Evolutionary conservation across 306 rosid species (phyloP).

Genomic region (Vicia villosa): DNA sequence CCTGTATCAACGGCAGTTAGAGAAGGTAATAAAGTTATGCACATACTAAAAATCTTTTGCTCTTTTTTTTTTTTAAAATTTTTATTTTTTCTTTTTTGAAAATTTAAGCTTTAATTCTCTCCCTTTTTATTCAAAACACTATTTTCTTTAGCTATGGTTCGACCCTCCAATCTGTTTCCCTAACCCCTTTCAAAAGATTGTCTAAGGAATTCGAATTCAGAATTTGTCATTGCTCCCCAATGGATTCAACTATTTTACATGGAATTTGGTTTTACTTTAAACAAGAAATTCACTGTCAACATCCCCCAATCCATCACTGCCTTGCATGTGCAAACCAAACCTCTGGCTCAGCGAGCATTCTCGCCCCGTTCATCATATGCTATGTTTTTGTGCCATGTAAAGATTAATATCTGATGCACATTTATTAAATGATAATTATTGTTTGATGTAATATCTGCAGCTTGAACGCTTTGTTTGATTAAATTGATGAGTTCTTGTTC

Average conservation of each 20-base stretch:
- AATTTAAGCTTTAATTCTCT: too few species aligned
- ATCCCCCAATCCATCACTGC: too few species aligned
- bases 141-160: too few species aligned
- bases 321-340: too few species aligned
- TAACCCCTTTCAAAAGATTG: neutral
- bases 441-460: constrained; percentile 6
- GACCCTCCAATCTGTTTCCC: neutral
- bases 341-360: too few species aligned
- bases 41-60: constrained; percentile 29
- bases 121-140: too few species aligned
- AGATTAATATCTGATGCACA: neutral
- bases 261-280: neutral
- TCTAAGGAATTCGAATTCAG: too few species aligned
- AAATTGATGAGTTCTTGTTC: constrained; percentile 18
- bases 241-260: neutral
- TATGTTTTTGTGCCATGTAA: neutral
- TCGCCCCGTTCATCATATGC: neutral
- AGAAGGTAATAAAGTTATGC: constrained; percentile 60
- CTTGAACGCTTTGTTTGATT: constrained; percentile 17
- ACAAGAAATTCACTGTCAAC: too few species aligned
- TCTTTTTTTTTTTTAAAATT: neutral
- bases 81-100: too few species aligned
- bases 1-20: constrained; percentile 72
- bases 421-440: neutral
- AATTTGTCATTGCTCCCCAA: too few species aligned